phyloP scores from a whole-genome alignment of 179 eudicot genomes.

The Silene noctiflora region DNA sequence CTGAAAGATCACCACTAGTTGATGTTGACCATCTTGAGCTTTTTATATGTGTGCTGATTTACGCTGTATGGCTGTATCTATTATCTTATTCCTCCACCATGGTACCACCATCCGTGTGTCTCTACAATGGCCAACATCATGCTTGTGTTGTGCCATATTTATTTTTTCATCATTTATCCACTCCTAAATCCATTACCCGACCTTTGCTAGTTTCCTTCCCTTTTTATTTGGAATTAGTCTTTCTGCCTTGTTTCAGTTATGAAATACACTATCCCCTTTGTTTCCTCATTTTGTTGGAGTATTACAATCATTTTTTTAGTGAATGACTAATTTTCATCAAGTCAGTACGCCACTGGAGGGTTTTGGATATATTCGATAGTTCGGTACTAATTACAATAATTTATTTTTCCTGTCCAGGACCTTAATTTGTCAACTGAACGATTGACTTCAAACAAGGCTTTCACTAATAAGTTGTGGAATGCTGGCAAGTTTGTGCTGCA shows the following conservation, averaged over 20 bases:
- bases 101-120: neutral
- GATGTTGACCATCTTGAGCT: neutral
- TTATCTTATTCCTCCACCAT: neutral
- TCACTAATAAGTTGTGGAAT: constrained; percentile 98
- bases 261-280: neutral
- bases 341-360: neutral
- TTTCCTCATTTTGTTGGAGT: neutral
- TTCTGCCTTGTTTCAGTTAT: neutral
- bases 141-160: neutral
- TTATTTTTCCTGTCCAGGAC: constrained; percentile 54
- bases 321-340: neutral
- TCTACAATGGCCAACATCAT: neutral
- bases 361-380: neutral
- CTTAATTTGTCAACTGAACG: constrained; percentile 91
- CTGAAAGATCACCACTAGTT: neutral
- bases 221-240: neutral
- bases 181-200: neutral
- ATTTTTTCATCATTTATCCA: neutral
- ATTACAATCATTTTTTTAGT: neutral
- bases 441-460: constrained; percentile 88
- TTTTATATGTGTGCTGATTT: neutral
- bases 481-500: constrained; percentile 97
- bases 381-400: neutral
- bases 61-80: neutral
- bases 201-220: neutral